Evolutionary conservation across 1,284 basidiomycete genomes (phyloP), one percentile per base, ranked within the genome.

Genomic region (Amylostereum areolatum): DNA sequence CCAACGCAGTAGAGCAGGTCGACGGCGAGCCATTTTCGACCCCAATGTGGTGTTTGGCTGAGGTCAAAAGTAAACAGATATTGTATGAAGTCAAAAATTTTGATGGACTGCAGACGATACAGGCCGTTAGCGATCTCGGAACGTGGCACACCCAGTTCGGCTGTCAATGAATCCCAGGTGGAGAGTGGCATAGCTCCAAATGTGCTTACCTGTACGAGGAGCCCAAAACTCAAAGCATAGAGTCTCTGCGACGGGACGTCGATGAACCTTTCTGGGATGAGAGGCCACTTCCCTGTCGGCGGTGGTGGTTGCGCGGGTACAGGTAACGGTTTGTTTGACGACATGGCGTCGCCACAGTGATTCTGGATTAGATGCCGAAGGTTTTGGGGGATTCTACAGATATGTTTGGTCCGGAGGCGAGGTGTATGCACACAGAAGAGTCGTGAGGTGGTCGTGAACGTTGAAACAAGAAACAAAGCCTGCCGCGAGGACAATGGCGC

Each of bases 21-120:
- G 54, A 83, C 68, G 28, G 81, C 57, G 28, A 88, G 66, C 89
- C 89, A 92, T 68, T 89, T 90, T 57, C 66, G 70, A 41, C 66
- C 55, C 63, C 75, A 74, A 56, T 70, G 65, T 53, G 60, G 60
- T 47, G 67, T 63, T 55, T 49, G 55, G 66, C 61, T 58, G 50
- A 69, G 69, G 47, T 71, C 70, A 29, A 69, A 65, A 24, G 66
- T 65, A 42, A 78, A 66, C 49, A 80, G 63, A 56, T 73, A 78
- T 59, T 68, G 73, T 5, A 83, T 52, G 46, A 85, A 73, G 61
- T 89, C 81, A 41, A 83, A 64, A 3, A 78, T 49, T 67, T 89
- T 90, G 54, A 84, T 72, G n/a, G 81, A 75, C 82, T 86, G 52
- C 36, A 37, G 32, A 27, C 28, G 25, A n/a, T 24, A 45, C 30